Conservation (phyloP, 2,329 filamentous ascomycete species). For the Ceratocystis destructans region DNA sequence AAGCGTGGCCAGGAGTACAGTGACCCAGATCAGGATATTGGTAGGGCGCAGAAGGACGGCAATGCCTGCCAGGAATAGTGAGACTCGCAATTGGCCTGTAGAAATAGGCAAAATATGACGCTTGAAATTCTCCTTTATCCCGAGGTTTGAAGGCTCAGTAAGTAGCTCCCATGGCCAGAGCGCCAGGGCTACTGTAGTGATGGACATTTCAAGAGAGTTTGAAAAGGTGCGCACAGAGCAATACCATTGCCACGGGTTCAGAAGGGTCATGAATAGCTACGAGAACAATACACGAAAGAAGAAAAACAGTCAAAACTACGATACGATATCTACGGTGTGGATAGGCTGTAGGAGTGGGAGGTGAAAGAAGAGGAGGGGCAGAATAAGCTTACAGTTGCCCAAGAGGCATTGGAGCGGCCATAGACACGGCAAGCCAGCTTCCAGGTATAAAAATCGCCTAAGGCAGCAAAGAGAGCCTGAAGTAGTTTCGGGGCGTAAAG, state of each 20-base stretch:
- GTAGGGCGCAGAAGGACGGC: constrained; percentile 83
- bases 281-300: constrained; percentile 8
- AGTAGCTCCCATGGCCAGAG: constrained; percentile 78
- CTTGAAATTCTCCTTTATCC: constrained; percentile 28
- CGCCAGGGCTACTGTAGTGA: constrained; percentile 66
- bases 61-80: constrained; percentile 61
- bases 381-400: constrained; percentile 48
- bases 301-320: constrained; percentile 15
- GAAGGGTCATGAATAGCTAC: constrained; percentile 55
- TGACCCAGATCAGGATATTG: constrained; percentile 73
- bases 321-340: constrained; percentile 18
- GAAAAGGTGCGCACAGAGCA: constrained; percentile 87
- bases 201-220: constrained; percentile 80
- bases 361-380: neutral
- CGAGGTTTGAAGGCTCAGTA: constrained; percentile 23
- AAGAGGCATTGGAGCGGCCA: constrained; percentile 50
- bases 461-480: constrained; percentile 64
- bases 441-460: constrained; percentile 80
- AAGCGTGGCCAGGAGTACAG: constrained; percentile 41
- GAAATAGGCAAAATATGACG: constrained; percentile 8
- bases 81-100: constrained; percentile 34
- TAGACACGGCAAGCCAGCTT: constrained; percentile 62
- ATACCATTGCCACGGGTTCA: constrained; percentile 94
- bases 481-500: constrained; percentile 58
- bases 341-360: constrained; percentile 21